Evolutionary conservation across 306 rosid genomes (phyloP).

Genomic region (Leucaena leucocephala): DNA sequence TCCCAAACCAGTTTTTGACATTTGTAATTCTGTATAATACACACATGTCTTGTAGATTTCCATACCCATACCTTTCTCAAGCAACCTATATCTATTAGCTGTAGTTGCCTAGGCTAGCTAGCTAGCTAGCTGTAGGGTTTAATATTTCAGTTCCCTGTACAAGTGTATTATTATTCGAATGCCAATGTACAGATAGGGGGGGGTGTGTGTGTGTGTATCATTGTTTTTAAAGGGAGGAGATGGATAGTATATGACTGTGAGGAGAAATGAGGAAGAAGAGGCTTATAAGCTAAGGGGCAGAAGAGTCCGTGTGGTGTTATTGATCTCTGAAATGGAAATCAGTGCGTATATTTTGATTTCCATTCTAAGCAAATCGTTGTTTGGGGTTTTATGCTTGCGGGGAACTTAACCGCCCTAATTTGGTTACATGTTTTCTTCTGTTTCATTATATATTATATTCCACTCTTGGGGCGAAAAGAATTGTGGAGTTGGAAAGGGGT

Average conservation of each 20-base stretch:
- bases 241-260: not conserved
- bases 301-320: not conserved
- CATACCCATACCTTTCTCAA: conserved; percentile 30
- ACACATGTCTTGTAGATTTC: conserved; percentile 15
- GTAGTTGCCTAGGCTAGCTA: not conserved
- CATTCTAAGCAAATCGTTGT: conserved; percentile 65
- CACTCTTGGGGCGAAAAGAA: conserved; percentile 19
- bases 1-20: conserved; percentile 21
- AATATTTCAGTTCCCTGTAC: not conserved
- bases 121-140: not conserved
- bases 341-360: conserved; percentile 33
- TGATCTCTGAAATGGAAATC: conserved; percentile 16
- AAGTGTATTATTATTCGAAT: too few species aligned
- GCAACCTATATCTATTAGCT: conserved; percentile 13
- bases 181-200: too few species aligned
- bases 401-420: conserved; percentile 46
- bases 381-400: conserved; percentile 48
- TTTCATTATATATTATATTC: not conserved
- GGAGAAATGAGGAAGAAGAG: conserved; percentile 23
- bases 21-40: conserved; percentile 15
- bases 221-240: not conserved
- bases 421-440: conserved; percentile 30
- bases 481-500: conserved; percentile 30
- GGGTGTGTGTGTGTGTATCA: too few species aligned
- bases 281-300: conserved; percentile 19